Base-by-base conservation (phyloP, 148 eudicot genomes). In the Euryodendron excelsum region DNA sequence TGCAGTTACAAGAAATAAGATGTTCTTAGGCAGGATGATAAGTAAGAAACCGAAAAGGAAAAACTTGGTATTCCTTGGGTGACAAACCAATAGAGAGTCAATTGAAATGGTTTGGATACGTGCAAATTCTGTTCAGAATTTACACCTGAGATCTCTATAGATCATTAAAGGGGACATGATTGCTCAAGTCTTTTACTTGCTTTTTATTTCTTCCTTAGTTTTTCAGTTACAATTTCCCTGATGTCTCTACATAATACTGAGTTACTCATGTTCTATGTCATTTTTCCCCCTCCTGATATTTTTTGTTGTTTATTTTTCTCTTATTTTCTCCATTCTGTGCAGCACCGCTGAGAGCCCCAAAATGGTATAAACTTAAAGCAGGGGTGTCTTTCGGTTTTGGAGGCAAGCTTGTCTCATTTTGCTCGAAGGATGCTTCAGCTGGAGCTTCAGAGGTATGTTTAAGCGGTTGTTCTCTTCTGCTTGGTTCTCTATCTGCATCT, bases 301-400 rank as follows among this genome's bases (percentile, higher is more conserved):
- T 73, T 5, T 20, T 8, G 9, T 18, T 45, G 53, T 25, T 62
- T 60, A 20, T 60, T 3, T 1, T 27, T 63, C n/a, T 62, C n/a
- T 45, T 64, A 47, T 21, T 63, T 65, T 76, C 31, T 20, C n/a
- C 48, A 36, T 78, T 73, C 11, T 65, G 44, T 82, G 80, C 92
- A 93, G 99, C 89, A 75, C 89, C 88, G 72, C 78, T 93, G 77
- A 85, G 86, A 80, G 97, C 99, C 75, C 98, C 99, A 78, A 96
- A 93, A 80, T 93, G 99, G 99, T 96, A 88, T 80, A 89, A 89
- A 78, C 86, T 92, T 34, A 92, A 93, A 78, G 92, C 91, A 18
- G 98, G 99, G 53, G 99, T 91, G 65, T 90, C 97, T 68, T 96
- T 96, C 86, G 98, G 99, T 55, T 96, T 96, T 86, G 99, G 99